Conservation (phyloP, 345 rosid species). For the Melaleuca quinquenervia region DNA sequence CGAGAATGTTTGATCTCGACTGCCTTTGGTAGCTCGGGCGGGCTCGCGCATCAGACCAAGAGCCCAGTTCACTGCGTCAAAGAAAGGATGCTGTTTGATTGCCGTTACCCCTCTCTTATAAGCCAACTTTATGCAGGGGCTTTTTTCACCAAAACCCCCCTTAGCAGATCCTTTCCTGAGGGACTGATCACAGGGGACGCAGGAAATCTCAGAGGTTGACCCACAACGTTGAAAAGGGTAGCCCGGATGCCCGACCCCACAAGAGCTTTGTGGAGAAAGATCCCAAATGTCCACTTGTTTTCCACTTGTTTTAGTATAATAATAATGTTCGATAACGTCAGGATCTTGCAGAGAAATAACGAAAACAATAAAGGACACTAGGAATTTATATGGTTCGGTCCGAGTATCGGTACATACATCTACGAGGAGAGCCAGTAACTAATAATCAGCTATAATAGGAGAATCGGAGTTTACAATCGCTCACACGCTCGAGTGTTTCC, state of each 20-base stretch:
- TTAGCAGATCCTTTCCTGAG: constrained; percentile 65
- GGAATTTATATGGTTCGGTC: no score
- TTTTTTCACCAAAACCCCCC: constrained; percentile 75
- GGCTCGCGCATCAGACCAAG: constrained; percentile 65
- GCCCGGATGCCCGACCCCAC: constrained; percentile 75
- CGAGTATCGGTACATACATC: no score
- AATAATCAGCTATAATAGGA: no score
- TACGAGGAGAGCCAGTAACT: no score
- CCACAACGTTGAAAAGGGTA: constrained; percentile 72
- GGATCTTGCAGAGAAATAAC: no score
- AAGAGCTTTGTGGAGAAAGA: constrained; percentile 66
- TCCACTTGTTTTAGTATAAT: no score
- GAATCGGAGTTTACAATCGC: no score
- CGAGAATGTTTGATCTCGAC: constrained; percentile 39
- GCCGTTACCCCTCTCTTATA: constrained; percentile 75
- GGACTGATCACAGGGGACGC: constrained; percentile 70
- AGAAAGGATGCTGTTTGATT: constrained; percentile 76
- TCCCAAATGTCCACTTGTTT: constrained; percentile 93
- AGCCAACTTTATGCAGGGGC: constrained; percentile 72
- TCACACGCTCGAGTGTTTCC: no score
- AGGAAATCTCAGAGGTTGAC: constrained; percentile 68
- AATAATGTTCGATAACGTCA: no score
- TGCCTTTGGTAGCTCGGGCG: constrained; percentile 73
- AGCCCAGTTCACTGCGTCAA: constrained; percentile 87
- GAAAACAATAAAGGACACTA: no score